Evolutionary conservation across 352 stramenopile genomes (phyloP), one percentile per base, ranked within the genome.

Genomic region (Globisporangium irregulare): DNA sequence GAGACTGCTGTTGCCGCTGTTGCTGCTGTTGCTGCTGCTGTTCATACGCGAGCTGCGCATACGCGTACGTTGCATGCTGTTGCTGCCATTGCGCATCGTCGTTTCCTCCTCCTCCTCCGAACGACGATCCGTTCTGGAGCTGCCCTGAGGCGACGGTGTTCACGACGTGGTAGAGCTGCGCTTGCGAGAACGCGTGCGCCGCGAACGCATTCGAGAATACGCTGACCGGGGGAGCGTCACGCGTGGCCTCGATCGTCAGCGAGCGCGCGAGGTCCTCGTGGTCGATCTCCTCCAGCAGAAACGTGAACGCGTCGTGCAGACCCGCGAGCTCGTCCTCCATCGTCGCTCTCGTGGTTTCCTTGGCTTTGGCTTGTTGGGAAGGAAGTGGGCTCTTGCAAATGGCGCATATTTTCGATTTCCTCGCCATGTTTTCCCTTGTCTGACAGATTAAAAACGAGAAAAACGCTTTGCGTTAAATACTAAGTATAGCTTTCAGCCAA

Each of bases 191-290:
- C 15, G 14, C 43, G 36, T 32, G 20, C n/a, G 59, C 59, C 20
- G 59, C 27, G 32, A 7, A 18, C 32, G 32, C 60, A 6, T 53
- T 53, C 18, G 46, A 10, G 5, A 46, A 46, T 2, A 14, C 46
- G 46, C 46, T 24, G 18, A 53, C 46, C 4, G 10, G 36, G 6
- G 32, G 29, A 14, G 6, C 25, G 25, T 38, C 22, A 25, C 48
- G 48, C 32, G 50, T 34, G 32, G 12, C 12, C n/a, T 59, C 62
- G 38, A 32, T 25, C 22, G 27, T 8, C 14, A 68, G 36, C 53
- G 62, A 53, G n/a, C 10, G 34, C 38, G 51, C 62, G 53, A 68
- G 62, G 62, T 68, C 62, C 6, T 68, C 62, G 53, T 68, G 62
- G 36, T 68, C 53, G 62, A 68, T 51, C 24, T 68, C 62, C 18